These are phyloP conservation scores for Fragosphaeria purpurea DNA, from an alignment of 2,329 filamentous ascomycete species.

Conservation along the genomic window DNA sequence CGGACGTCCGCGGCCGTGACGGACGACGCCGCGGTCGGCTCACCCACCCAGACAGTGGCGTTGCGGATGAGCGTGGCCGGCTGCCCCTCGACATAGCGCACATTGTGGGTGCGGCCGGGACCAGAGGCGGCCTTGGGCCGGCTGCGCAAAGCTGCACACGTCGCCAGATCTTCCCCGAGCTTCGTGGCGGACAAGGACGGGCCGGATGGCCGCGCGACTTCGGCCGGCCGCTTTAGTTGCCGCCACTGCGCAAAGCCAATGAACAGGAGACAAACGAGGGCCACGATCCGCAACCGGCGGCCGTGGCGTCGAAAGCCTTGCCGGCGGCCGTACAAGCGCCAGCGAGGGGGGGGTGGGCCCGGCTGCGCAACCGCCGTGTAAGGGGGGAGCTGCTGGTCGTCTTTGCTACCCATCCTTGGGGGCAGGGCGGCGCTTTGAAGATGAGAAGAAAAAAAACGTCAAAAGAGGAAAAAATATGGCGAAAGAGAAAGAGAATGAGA, in stretches of 20 bases:
- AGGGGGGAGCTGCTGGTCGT: constrained; percentile 27
- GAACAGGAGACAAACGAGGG: constrained; percentile 38
- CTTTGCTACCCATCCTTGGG: constrained; percentile 27
- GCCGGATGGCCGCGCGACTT: background rate
- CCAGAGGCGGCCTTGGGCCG: constrained; percentile 47
- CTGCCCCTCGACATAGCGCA: constrained; percentile 48
- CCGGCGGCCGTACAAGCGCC: background rate
- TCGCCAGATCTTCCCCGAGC: constrained; percentile 43
- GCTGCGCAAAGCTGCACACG: constrained; percentile 44
- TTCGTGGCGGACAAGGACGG: constrained; percentile 37
- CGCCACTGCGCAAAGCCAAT: constrained; percentile 35
- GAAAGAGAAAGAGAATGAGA: background rate
- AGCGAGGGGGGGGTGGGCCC: background rate
- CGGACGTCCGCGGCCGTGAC: constrained; percentile 40
- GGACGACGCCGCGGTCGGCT: constrained; percentile 40
- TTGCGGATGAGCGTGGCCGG: constrained; percentile 55
- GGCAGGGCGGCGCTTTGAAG: background rate
- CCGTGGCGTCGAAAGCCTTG: constrained; percentile 26
- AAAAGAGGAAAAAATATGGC: background rate
- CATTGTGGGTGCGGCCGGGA: constrained; percentile 47
- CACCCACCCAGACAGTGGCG: constrained; percentile 56
- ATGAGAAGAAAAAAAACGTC: background rate
- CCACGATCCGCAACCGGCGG: constrained; percentile 32
- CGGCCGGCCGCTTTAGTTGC: too few relatives aligned
- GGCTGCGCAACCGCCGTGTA: constrained; percentile 23